Evolutionary conservation across 192 early-diverging fungal species (phyloP).

Genomic region (Chytriomyces sp.): DNA sequence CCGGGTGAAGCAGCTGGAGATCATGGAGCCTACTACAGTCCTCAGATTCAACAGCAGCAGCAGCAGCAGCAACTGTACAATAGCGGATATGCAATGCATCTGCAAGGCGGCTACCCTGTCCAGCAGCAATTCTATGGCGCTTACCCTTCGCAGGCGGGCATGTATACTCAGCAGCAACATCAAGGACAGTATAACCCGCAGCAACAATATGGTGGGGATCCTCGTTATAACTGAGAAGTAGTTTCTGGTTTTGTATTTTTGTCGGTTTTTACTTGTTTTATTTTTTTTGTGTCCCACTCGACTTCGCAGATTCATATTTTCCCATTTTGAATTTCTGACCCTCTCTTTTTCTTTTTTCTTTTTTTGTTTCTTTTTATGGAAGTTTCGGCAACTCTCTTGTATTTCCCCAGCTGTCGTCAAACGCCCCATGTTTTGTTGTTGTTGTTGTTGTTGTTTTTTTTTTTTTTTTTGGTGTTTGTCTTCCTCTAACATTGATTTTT

Average conservation of each 20-base stretch:
- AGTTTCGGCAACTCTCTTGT: not conserved
- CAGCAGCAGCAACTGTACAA: conserved; percentile 8
- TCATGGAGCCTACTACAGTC: not conserved
- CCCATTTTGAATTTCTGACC: not conserved
- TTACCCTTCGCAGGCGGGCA: not conserved
- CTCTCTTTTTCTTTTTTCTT: not conserved
- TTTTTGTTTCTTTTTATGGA: not conserved
- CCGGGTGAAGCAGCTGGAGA: not conserved
- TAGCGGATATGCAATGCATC: not conserved
- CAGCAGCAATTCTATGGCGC: conserved; percentile 28
- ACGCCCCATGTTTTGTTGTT: too few relatives aligned
- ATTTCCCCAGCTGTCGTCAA: too few relatives aligned
- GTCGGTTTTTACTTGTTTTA: not conserved
- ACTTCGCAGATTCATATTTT: too few relatives aligned
- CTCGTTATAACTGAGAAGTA: not conserved
- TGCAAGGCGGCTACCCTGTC: conserved; percentile 3
- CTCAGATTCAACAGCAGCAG: not conserved
- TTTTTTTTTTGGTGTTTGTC: too few relatives aligned
- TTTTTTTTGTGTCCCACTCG: too few relatives aligned
- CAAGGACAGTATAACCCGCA: not conserved
- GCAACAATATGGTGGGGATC: conserved; percentile 1
- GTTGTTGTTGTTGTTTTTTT: too few relatives aligned
- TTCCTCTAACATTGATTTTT: too few relatives aligned
- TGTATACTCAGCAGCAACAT: too few relatives aligned
- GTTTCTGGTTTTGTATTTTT: not conserved